These are phyloP conservation scores for Phytophthora sp. DNA, from an alignment of 352 stramenopile genomes.

Conservation along the genomic window DNA sequence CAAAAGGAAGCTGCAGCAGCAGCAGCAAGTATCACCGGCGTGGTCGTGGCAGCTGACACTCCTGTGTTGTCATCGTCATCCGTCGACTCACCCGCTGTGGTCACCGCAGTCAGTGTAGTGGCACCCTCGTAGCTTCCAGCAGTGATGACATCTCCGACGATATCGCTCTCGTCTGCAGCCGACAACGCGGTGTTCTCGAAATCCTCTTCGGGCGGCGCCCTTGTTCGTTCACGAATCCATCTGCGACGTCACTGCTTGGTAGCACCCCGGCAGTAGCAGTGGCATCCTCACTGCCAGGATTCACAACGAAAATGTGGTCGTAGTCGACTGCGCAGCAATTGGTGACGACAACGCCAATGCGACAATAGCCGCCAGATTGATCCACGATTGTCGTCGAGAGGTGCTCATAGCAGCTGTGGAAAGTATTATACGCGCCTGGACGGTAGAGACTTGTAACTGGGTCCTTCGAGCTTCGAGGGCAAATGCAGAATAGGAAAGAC, in stretches of 20 bases:
- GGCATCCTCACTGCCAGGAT: neutral
- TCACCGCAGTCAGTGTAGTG: conserved; percentile 4
- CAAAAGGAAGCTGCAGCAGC: conserved; percentile 21
- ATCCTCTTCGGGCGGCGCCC: neutral
- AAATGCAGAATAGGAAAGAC: conserved; percentile 20
- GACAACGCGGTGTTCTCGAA: conserved; percentile 28
- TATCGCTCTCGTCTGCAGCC: conserved; percentile 3
- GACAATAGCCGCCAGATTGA: neutral
- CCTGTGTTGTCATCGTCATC: neutral
- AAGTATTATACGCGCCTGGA: neutral
- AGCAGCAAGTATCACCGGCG: conserved; percentile 5
- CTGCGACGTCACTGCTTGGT: neutral
- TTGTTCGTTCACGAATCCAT: conserved; percentile 17
- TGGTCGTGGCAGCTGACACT: neutral
- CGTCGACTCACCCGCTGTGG: neutral
- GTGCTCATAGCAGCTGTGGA: conserved; percentile 4
- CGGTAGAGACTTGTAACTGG: neutral
- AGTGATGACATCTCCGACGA: conserved; percentile 16
- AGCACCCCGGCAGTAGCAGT: conserved; percentile 1
- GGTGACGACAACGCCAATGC: conserved; percentile 3
- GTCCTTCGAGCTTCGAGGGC: neutral
- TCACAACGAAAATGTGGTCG: neutral
- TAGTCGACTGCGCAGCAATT: conserved; percentile 1
- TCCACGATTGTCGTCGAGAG: neutral
- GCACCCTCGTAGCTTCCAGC: conserved; percentile 10